Conservation (phyloP, 495 filamentous ascomycete genomes). For the Hypoxylon rickii region DNA sequence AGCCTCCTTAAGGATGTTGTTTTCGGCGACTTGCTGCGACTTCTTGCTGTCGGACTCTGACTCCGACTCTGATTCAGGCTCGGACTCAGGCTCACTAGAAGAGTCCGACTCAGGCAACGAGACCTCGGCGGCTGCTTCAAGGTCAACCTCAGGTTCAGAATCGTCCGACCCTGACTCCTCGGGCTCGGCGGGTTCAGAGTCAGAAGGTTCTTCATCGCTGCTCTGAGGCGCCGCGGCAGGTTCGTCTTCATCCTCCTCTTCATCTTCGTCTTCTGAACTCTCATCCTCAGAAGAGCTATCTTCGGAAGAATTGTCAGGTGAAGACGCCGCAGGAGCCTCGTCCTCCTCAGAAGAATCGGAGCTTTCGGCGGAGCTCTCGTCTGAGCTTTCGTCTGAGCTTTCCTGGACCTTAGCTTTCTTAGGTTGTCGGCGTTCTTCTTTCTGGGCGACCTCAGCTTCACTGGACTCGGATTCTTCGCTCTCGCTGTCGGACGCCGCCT, state of each 20-base stretch:
- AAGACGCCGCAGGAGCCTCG: no score
- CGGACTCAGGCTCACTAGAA: slow-evolving; percentile 39
- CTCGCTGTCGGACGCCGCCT: slow-evolving; percentile 58
- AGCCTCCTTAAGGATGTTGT: slow-evolving; percentile 16
- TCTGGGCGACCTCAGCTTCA: no score
- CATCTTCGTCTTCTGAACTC: slow-evolving; percentile 42
- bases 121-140: slow-evolving; percentile 58
- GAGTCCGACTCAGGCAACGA: slow-evolving; percentile 47
- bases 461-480: slow-evolving; percentile 38
- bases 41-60: slow-evolving; percentile 44
- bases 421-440: slow-evolving; percentile 42
- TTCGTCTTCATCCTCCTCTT: no score
- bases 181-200: slow-evolving; percentile 48
- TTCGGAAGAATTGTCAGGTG: no score
- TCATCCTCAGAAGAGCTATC: slow-evolving; percentile 48
- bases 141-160: slow-evolving; percentile 39
- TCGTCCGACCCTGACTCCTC: slow-evolving; percentile 47
- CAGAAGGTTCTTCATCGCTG: no score
- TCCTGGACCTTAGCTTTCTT: slow-evolving; percentile 43
- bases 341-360: slow-evolving; percentile 49
- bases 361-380: no score
- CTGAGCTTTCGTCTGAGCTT: slow-evolving; percentile 37
- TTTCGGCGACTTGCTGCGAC: slow-evolving; percentile 33
- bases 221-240: no score
- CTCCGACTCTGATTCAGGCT: slow-evolving; percentile 39